phyloP scores from a whole-genome alignment of 371 early-diverging fungal species.

The Mucor mucedo region DNA sequence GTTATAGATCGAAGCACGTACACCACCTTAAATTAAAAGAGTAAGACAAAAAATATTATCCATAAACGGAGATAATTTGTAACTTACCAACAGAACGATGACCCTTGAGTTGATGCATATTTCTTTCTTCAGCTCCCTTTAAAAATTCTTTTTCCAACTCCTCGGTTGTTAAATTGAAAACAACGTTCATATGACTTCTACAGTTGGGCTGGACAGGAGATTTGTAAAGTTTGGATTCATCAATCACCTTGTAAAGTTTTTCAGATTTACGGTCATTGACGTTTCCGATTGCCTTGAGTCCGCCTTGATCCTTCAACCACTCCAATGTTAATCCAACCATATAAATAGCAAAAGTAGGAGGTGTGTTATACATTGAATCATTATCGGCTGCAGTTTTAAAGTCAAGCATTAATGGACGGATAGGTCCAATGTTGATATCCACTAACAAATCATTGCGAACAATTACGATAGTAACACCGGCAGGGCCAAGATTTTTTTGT shows the following conservation, averaged over 20 bases:
- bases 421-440: conserved; percentile 48
- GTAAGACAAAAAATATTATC: conserved; percentile 3
- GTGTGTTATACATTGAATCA: conserved; percentile 95
- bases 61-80: conserved; percentile 19
- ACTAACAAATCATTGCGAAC: conserved; percentile 87
- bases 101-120: conserved; percentile 90
- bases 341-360: conserved; percentile 95
- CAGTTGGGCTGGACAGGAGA: conserved; percentile 68
- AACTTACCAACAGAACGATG: conserved; percentile 77
- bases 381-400: conserved; percentile 82
- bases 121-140: conserved; percentile 74
- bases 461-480: conserved; percentile 92
- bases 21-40: conserved; percentile 68
- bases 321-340: conserved; percentile 88
- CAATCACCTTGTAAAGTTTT: conserved; percentile 76
- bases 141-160: conserved; percentile 85
- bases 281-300: conserved; percentile 68
- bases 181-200: conserved; percentile 91
- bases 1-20: conserved; percentile 94
- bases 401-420: conserved; percentile 86
- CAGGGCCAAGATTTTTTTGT: conserved; percentile 97
- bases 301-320: conserved; percentile 81
- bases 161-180: conserved; percentile 75
- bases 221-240: conserved; percentile 66
- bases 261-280: conserved; percentile 69